Evolutionary conservation across 1,284 basidiomycete genomes (phyloP), one percentile per base, ranked within the genome.

Genomic region (Marasmius oreades): DNA sequence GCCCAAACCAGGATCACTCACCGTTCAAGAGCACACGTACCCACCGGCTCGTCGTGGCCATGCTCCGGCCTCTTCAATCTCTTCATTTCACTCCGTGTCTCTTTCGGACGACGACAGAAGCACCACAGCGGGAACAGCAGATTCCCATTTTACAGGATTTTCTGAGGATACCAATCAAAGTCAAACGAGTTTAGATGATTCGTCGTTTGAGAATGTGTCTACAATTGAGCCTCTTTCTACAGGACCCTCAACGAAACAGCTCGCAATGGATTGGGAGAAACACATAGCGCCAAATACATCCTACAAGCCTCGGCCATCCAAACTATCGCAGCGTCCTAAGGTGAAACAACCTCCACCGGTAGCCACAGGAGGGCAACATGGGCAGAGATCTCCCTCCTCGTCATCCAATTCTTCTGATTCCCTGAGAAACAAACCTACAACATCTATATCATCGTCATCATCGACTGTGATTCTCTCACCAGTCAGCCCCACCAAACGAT

Each of bases 81-180:
- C 88, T 5, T 91, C 88, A 18, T 89, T 91, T 59, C 88, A 90
- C 63, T 90, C 89, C 0, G 85, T 91, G 16, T 91, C 89, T 0
- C 77, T 91, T 3, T 90, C 88, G 2, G 87, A 85, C 8, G 85
- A 88, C 59, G 80, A 81, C 58, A 67, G 70, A 4, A 73, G 66
- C 61, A 77, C 28, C 5, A 31, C 77, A 14, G 39, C 14, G 14
- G 39, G n/a, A 1, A 76, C 77, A 0, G 72, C 76, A 18, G 59
- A 76, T 33, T 64, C 77, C 39, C 72, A 73, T 55, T 72, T 73
- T 59, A 74, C 45, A 51, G 52, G 28, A 63, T 53, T 34, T 57
- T 57, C 56, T 65, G 65, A 48, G 61, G 65, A 50, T 59, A 64
- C 51, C 80, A 85, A 55, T 60, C 72, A 4, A 85, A 88, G 55